Evolutionary conservation across 108 stramenopile species (phyloP), one percentile per base, ranked within the genome.

Genomic region (Cyclotella choctawhatcheeana): DNA sequence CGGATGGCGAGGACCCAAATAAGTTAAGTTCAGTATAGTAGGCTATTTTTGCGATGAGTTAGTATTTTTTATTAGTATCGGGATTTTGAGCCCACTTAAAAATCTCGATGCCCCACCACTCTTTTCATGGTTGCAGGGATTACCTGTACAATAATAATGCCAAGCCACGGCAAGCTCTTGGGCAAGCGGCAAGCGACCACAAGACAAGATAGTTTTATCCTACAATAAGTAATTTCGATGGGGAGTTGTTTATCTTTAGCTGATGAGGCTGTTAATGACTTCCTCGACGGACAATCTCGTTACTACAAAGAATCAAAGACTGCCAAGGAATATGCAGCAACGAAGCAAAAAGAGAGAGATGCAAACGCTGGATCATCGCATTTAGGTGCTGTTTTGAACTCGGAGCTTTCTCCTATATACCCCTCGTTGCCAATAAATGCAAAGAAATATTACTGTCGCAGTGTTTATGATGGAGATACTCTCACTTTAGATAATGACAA

Each of bases 381-480:
- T 50, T 17, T 52, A 6, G 59, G n/a, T 54, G 44, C 58, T 6
- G 58, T 79, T 37, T 58, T 79, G 21, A 58, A 66, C 33, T 82
- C 78, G 34, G 67, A 67, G 1, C 55, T 68, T 24, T 68, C 78
- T 68, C 78, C 87, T 13, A 67, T 81, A 52, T 86, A 92, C 66
- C 56, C 68, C 10, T 63, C 67, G 3, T 53, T 93, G 4, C 91
- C 91, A 30, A 44, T 55, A 17, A 78, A 71, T 51, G 87, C 86
- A 25, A 69, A 86, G 58, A 79, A 82, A 77, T 62, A 60, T 67
- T 58, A 62, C 14, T 87, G 88, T 16, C 67, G 75, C 12, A 85
- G 81, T 74, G 91, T 93, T 10, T 93, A 93, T 52, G 91, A 93
- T 61, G 91, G 91, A 22, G 91, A 93, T 62, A 93, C 91, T 0